Evolutionary conservation across 805 yeast species (phyloP).

Genomic region (Suhomyces faveliae): DNA sequence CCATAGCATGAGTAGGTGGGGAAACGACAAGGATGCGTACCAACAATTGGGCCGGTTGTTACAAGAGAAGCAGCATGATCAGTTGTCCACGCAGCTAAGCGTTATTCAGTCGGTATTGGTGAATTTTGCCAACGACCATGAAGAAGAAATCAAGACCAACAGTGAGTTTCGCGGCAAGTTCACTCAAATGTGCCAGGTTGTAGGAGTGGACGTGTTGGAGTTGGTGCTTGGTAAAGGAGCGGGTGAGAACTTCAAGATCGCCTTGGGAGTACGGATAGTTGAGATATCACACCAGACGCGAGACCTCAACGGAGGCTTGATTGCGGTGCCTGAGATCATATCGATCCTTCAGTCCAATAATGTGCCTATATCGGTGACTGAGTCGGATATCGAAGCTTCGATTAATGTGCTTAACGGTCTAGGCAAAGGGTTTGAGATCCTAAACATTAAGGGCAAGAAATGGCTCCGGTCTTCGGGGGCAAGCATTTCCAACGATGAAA

Average conservation of each 20-base stretch:
- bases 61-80: constrained; percentile 53
- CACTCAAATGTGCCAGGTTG: constrained; percentile 69
- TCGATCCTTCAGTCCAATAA: constrained; percentile 29
- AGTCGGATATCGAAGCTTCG: constrained; percentile 56
- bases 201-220: constrained; percentile 81
- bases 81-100: constrained; percentile 66
- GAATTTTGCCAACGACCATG: constrained; percentile 73
- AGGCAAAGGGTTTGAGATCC: constrained; percentile 70
- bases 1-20: constrained; percentile 1
- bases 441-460: constrained; percentile 54
- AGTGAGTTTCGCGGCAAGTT: constrained; percentile 68
- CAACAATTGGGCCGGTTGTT: constrained; percentile 51
- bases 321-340: constrained; percentile 50
- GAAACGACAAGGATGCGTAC: constrained; percentile 24
- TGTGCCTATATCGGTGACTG: constrained; percentile 32
- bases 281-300: constrained; percentile 72
- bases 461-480: constrained; percentile 45
- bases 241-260: constrained; percentile 58
- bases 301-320: constrained; percentile 78
- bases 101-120: constrained; percentile 76
- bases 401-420: constrained; percentile 52
- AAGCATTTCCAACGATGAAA: constrained; percentile 56
- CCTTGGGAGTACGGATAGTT: constrained; percentile 69
- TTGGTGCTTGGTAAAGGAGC: constrained; percentile 23
- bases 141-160: constrained; percentile 61